Evolutionary conservation across 169 alveolate genomes (phyloP), one percentile per base, ranked within the genome.

Genomic region (Hepatocystis sp.): DNA sequence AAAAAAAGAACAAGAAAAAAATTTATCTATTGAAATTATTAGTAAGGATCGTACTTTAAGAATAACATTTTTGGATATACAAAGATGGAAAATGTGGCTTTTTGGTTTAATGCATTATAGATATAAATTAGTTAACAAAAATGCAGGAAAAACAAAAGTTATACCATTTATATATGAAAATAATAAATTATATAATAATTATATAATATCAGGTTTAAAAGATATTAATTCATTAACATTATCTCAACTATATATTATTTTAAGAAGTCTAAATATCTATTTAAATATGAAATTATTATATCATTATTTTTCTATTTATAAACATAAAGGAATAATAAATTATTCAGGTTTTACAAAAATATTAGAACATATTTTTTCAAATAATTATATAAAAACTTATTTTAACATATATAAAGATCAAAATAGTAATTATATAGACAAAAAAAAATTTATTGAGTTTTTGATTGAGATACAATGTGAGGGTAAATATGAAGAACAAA

Each of bases 21-120:
- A 64, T 63, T 81, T 81, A 42, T 81, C 89, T 17, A 81, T 81
- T 42, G 89, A 81, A 81, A 81, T 81, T 49, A 81, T 81, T 13
- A 81, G 84, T 60, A 30, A 39, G 11, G 60, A 61, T 2, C 44
- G 84, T 34, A 81, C 46, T 47, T 47, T 81, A 42, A 60, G 68
- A 47, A 25, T 81, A 15, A 81, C 89, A 1, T 81, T 81, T 65
- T 66, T 81, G 23, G 89, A 81, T 44, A 81, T 81, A 11, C 89
- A 81, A 55, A 81, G 89, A 53, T 81, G 89, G 89, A 81, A 81
- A 28, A 81, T 81, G 89, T 81, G 89, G 89, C 71, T 81, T 25
- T 81, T 60, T 28, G 89, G 89, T 40, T 52, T 81, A 27, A 81
- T 81, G 89, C 63, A 81, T 64, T 81, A 81, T 61, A 81, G 63